Conservation (phyloP, 139 green algal genomes). For the Edaphochlamys debaryana region DNA sequence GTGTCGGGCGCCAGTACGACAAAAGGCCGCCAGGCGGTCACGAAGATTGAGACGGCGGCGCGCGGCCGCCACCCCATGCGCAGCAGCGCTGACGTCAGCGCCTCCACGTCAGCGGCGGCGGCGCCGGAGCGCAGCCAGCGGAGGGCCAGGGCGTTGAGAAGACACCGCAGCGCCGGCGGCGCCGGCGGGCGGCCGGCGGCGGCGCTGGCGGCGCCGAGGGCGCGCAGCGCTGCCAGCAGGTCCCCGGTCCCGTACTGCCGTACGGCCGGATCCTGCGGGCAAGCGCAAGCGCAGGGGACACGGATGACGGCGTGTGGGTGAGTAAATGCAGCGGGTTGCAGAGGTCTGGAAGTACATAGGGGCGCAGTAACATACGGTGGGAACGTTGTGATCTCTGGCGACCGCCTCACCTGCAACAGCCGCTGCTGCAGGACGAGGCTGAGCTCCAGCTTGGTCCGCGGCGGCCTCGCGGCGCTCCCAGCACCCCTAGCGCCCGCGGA, state of each 20-base stretch:
- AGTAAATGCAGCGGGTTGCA: neutral
- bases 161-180: neutral
- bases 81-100: neutral
- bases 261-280: neutral
- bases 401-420: neutral
- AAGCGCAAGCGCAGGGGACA: neutral
- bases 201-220: neutral
- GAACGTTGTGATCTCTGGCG: neutral
- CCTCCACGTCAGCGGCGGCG: neutral
- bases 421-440: neutral
- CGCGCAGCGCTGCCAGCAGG: neutral
- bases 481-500: no score
- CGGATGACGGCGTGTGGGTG: constrained; percentile 20
- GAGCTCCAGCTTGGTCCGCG: neutral
- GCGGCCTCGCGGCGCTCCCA: neutral
- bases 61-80: constrained; percentile 10
- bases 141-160: constrained; percentile 17
- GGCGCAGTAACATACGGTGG: no score
- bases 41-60: neutral
- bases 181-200: neutral
- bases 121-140: constrained; percentile 18
- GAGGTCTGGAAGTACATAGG: neutral
- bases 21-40: constrained; percentile 16
- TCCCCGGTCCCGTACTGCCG: neutral
- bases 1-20: neutral